These are phyloP conservation scores for Rhododendron kiyosumense DNA, from an alignment of 148 eudicot species.

Conservation along the genomic window DNA sequence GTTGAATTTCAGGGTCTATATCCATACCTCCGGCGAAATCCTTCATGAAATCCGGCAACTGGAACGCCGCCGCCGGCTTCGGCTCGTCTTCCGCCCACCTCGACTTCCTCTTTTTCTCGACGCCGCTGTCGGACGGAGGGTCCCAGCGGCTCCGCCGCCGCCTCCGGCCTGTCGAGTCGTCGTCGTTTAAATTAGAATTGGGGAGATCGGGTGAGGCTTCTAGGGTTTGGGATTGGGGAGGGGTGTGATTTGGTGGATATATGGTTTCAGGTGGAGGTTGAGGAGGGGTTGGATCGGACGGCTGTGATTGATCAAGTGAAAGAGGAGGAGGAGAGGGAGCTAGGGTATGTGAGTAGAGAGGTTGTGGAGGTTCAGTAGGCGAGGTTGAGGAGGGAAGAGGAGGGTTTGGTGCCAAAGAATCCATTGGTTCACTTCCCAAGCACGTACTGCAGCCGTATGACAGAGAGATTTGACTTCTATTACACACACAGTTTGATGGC, in stretches of 20 bases:
- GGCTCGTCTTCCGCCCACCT: slow-evolving; percentile 85
- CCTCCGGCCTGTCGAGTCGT: slow-evolving; percentile 62
- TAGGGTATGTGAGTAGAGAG: slow-evolving; percentile 12
- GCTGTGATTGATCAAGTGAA: not conserved
- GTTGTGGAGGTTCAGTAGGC: not conserved
- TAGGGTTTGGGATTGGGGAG: not conserved
- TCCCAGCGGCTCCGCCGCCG: slow-evolving; percentile 82
- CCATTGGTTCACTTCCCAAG: not conserved
- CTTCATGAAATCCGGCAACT: slow-evolving; percentile 80
- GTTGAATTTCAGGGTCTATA: slow-evolving; percentile 73
- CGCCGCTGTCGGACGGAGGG: slow-evolving; percentile 20
- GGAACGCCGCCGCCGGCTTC: slow-evolving; percentile 36
- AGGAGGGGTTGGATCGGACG: slow-evolving; percentile 44
- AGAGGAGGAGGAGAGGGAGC: not conserved
- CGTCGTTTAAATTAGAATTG: slow-evolving; percentile 33
- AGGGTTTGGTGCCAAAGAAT: not conserved
- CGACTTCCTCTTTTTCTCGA: slow-evolving; percentile 52
- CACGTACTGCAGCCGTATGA: not conserved
- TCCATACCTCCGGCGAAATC: slow-evolving; percentile 65
- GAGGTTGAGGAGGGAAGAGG: not conserved
- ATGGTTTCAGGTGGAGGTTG: not conserved
- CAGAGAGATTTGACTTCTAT: not conserved
- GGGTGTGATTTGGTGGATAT: not conserved
- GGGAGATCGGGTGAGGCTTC: slow-evolving; percentile 14
- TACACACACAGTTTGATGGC: too few relatives aligned